Percentiles rank a stretch among this genome's conserved stretches.
These are phyloP conservation scores for Pseudocercospora fijiensis DNA, from an alignment of 2,329 filamentous ascomycete species.

Conservation along the genomic window DNA sequence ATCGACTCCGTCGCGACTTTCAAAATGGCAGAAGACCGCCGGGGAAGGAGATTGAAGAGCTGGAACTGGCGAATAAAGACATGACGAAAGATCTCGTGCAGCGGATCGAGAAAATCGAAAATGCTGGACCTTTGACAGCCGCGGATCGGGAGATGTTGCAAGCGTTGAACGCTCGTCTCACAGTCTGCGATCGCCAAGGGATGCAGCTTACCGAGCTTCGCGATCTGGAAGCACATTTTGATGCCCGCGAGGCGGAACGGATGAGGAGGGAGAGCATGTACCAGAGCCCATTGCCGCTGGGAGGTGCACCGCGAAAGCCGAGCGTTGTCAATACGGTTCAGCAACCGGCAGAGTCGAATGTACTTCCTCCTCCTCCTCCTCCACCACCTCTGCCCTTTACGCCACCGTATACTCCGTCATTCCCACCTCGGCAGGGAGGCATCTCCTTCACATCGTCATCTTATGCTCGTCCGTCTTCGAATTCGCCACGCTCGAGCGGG, in stretches of 20 bases:
- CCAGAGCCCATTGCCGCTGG: constrained; percentile 15
- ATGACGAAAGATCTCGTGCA: constrained; percentile 27
- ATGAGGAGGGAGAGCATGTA: constrained; percentile 10
- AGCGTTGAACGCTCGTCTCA: constrained; percentile 27
- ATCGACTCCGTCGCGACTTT: constrained; percentile 24
- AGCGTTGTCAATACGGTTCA: constrained; percentile 13
- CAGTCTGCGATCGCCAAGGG: constrained; percentile 26
- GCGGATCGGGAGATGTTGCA: constrained; percentile 30
- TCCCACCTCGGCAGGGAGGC: background rate
- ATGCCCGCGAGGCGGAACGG: constrained; percentile 12
- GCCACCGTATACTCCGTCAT: background rate
- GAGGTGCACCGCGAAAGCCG: constrained; percentile 17
- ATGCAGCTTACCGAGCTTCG: constrained; percentile 28
- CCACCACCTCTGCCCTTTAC: constrained; percentile 17
- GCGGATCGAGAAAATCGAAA: constrained; percentile 30
- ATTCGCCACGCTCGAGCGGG: background rate
- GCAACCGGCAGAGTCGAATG: constrained; percentile 8
- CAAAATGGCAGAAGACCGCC: constrained; percentile 17
- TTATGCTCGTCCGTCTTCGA: background rate
- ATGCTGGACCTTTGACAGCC: constrained; percentile 14
- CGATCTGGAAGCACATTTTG: constrained; percentile 20
- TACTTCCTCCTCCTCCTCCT: background rate
- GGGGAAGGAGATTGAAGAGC: constrained; percentile 17
- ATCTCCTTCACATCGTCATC: background rate
- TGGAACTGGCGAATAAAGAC: constrained; percentile 28